Conservation (phyloP, 495 filamentous ascomycete species). For the Aspergillus campestris region DNA sequence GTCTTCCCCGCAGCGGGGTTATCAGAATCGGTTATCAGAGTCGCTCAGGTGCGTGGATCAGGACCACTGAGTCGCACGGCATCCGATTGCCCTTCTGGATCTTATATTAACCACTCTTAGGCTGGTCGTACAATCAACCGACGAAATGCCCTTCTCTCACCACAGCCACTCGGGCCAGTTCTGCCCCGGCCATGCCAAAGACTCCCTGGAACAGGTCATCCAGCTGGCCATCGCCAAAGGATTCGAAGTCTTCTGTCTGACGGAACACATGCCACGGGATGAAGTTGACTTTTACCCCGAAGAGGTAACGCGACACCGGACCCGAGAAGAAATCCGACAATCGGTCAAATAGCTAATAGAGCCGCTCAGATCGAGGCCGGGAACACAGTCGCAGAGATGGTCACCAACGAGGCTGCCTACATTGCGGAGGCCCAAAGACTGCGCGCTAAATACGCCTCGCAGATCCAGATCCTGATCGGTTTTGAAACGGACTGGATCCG, state of each 20-base stretch:
- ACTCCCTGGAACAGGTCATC: constrained; percentile 77
- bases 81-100: not conserved
- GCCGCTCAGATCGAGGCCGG: constrained; percentile 30
- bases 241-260: constrained; percentile 77
- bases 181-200: constrained; percentile 79
- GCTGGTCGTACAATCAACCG: not conserved
- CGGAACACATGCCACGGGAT: constrained; percentile 91
- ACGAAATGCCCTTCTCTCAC: constrained; percentile 88
- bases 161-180: constrained; percentile 98
- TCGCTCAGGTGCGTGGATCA: no score
- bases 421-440: constrained; percentile 62
- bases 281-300: constrained; percentile 81
- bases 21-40: no score
- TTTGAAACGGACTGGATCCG: constrained; percentile 93
- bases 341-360: not conserved
- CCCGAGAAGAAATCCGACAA: not conserved
- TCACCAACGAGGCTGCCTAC: constrained; percentile 58
- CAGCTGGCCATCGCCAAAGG: constrained; percentile 66
- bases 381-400: constrained; percentile 32
- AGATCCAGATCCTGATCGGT: constrained; percentile 77
- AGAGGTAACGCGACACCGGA: constrained; percentile 55
- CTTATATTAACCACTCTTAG: not conserved
- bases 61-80: no score
- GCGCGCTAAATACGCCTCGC: constrained; percentile 55
- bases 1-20: no score